These are phyloP conservation scores for Gracilaria domingensis DNA, from an alignment of 23 red algal species.

Conservation along the genomic window DNA sequence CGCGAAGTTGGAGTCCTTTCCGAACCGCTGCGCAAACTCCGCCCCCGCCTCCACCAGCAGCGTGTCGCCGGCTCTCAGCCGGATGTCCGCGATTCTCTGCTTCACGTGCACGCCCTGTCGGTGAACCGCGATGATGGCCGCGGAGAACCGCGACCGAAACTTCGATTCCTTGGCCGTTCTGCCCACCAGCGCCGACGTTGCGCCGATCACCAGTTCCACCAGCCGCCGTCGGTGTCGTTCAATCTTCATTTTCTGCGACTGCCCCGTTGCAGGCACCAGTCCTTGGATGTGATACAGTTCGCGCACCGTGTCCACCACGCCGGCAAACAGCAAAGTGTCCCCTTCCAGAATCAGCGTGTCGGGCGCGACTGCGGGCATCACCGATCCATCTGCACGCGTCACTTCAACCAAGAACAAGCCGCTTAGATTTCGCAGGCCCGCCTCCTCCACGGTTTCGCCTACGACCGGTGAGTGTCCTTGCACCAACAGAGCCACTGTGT, in stretches of 20 bases:
- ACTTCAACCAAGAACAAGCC: slow-evolving; percentile 83
- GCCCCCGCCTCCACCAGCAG: slow-evolving; percentile 72
- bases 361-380: slow-evolving; percentile 71
- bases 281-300: slow-evolving; percentile 83
- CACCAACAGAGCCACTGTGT: slow-evolving; percentile 82
- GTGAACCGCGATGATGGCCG: slow-evolving; percentile 83
- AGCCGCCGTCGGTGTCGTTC: slow-evolving; percentile 68
- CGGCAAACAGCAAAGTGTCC: slow-evolving; percentile 78
- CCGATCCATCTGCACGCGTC: slow-evolving; percentile 56
- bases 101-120: slow-evolving; percentile 65
- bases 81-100: slow-evolving; percentile 69
- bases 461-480: slow-evolving; percentile 61
- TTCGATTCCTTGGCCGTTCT: slow-evolving; percentile 56
- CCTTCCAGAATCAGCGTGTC: slow-evolving; percentile 64
- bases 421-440: slow-evolving; percentile 77
- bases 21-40: slow-evolving; percentile 61
- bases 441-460: slow-evolving; percentile 73
- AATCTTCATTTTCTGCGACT: slow-evolving; percentile 74
- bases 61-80: slow-evolving; percentile 60
- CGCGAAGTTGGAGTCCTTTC: slow-evolving; percentile 73
- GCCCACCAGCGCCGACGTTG: slow-evolving; percentile 59
- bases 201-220: slow-evolving; percentile 70
- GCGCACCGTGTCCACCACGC: slow-evolving; percentile 74
- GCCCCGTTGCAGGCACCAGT: slow-evolving; percentile 73
- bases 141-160: slow-evolving; percentile 68